Base-by-base conservation (phyloP, 441 rosid species). In the Pelargonium citronellum region DNA sequence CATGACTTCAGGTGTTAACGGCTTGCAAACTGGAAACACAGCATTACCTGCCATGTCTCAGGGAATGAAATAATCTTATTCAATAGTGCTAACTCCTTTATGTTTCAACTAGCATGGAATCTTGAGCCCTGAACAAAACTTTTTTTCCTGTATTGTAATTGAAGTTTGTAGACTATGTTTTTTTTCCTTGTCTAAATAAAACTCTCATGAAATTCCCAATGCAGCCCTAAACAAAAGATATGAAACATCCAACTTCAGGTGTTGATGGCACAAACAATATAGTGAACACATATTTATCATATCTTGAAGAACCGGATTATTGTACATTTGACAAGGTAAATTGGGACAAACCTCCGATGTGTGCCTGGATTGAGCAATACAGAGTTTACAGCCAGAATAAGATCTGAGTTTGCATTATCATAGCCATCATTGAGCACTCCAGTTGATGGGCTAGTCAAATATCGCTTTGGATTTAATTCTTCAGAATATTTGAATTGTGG, bases 381-480 rank as follows among this genome's bases (percentile, higher is more conserved):
- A 78, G 73, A 84, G 81, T 96, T 96, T 68, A 90, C 98, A 22
- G 91, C 70, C 75, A 96, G 83, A 85, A 96, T 93, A 72, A 93
- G 96, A 81, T 96, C 99, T 4, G 97, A 93, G 81, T 93, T 91
- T 78, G 81, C 92, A 83, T 96, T 96, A 81, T 93, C 99, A 83
- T 75, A 83, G 77, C 99, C 98, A 81, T 90, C 99, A 77, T 96
- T 96, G 77, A 84, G 91, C 71, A 90, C 94, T 80, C 98, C 96
- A 79, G 75, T 83, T 43, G 98, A 87, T 60, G 99, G 99, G 77
- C 87, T 91, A 68, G 97, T 96, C 89, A 96, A 83, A 83, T 89
- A 96, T 74, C 96, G 89, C 87, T 91, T 96, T 39, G 97, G 98
- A 85, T 90, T 91, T 79, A 90, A 80, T 74, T 90, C 98, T 81